Evolutionary conservation across 208 protist genomes (phyloP).

Genomic region (Crithidia sp.): DNA sequence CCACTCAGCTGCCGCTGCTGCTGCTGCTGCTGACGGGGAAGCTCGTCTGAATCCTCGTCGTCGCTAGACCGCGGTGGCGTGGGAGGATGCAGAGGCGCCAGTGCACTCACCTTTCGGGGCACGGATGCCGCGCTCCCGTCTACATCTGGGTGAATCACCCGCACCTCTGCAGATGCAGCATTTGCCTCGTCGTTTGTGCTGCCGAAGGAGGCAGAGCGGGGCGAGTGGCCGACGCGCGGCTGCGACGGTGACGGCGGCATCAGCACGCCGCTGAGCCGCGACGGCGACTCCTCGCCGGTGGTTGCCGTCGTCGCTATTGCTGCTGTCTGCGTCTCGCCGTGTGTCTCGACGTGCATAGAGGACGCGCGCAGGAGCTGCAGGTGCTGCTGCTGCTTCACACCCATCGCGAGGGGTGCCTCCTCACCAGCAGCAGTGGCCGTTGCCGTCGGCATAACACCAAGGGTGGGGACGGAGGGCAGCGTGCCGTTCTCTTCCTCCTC

Average conservation of each 20-base stretch:
- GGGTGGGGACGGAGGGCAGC: background rate
- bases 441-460: background rate
- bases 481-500: conserved; percentile 22
- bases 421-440: background rate
- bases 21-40: background rate
- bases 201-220: background rate
- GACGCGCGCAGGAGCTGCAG: background rate
- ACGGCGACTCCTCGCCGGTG: conserved; percentile 17
- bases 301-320: conserved; percentile 8
- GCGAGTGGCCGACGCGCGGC: conserved; percentile 17
- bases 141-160: background rate
- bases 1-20: background rate
- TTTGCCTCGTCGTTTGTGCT: background rate
- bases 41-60: background rate
- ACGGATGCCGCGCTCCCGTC: background rate
- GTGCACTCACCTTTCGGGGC: background rate
- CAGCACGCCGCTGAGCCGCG: conserved; percentile 13
- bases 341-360: conserved; percentile 8
- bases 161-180: background rate
- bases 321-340: conserved; percentile 30
- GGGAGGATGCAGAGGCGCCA: background rate
- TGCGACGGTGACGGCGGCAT: conserved; percentile 39
- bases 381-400: conserved; percentile 5
- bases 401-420: background rate
- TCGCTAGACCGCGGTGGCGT: background rate